phyloP scores from a whole-genome alignment of 352 stramenopile genomes.

The Phytopythium boreale region DNA sequence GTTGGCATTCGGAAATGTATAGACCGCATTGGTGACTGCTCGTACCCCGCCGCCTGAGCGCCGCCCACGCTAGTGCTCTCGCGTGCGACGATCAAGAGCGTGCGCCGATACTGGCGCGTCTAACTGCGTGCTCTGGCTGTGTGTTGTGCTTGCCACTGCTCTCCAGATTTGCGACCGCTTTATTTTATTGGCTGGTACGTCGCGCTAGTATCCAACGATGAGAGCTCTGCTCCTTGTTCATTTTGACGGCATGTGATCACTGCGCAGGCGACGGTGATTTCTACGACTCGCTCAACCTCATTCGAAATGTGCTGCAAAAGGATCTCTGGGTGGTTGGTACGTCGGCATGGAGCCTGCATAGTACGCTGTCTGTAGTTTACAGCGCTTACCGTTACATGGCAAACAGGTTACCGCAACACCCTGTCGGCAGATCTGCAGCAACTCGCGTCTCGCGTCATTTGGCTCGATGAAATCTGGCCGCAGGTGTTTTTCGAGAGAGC shows the following conservation, averaged over 20 bases:
- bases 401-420: constrained; percentile 60
- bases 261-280: constrained; percentile 77
- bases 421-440: constrained; percentile 80
- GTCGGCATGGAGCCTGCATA: too few species aligned
- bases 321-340: constrained; percentile 85
- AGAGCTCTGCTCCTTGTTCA: not conserved
- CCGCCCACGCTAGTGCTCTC: constrained; percentile 1
- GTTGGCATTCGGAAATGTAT: constrained; percentile 81
- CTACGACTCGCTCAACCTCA: constrained; percentile 80
- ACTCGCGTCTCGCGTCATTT: constrained; percentile 71
- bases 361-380: not conserved
- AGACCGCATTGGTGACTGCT: constrained; percentile 1
- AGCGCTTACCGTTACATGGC: not conserved
- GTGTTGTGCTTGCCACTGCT: not conserved
- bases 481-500: constrained; percentile 26
- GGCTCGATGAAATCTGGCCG: constrained; percentile 64
- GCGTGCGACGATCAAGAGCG: not conserved
- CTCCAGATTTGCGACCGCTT: constrained; percentile 76
- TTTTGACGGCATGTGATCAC: not conserved
- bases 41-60: too few species aligned
- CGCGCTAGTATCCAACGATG: not conserved
- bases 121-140: constrained; percentile 11
- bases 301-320: constrained; percentile 80
- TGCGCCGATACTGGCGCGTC: not conserved
- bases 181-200: constrained; percentile 74